phyloP scores from a whole-genome alignment of 2,329 filamentous ascomycete genomes.

The Fusarium irregulare region DNA sequence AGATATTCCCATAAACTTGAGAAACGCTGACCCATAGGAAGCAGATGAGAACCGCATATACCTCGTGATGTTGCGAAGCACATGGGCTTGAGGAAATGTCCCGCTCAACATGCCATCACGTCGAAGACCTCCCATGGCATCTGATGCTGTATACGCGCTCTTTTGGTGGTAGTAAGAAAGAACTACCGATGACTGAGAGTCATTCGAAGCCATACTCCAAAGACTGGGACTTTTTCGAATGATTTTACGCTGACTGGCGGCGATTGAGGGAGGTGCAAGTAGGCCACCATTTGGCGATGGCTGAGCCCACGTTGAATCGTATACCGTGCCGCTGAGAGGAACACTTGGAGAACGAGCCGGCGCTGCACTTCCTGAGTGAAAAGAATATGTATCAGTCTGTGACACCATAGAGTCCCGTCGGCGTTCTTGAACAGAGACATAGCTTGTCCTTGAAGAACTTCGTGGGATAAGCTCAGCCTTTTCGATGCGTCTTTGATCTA shows the following conservation, averaged over 20 bases:
- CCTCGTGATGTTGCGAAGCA: constrained; percentile 70
- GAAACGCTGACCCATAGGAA: constrained; percentile 72
- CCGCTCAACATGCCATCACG: constrained; percentile 66
- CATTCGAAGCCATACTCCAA: constrained; percentile 69
- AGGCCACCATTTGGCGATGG: constrained; percentile 29
- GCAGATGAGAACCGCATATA: constrained; percentile 76
- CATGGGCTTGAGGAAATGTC: constrained; percentile 68
- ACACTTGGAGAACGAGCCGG: constrained; percentile 59
- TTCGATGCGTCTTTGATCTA: constrained; percentile 21
- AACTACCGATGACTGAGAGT: constrained; percentile 65
- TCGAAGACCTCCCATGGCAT: constrained; percentile 61
- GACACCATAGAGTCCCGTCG: constrained; percentile 67
- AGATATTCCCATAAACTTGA: constrained; percentile 71
- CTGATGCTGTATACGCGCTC: constrained; percentile 60
- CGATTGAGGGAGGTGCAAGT: constrained; percentile 36
- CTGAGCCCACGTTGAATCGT: constrained; percentile 39
- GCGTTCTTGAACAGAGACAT: constrained; percentile 63
- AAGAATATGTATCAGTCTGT: constrained; percentile 65
- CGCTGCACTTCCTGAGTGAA: constrained; percentile 59
- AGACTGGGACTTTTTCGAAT: constrained; percentile 62
- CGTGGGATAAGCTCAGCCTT: constrained; percentile 49
- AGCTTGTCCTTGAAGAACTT: constrained; percentile 60
- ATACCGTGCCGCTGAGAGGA: constrained; percentile 41
- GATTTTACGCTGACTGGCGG: constrained; percentile 41
- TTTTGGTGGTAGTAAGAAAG: constrained; percentile 62